phyloP scores from a whole-genome alignment of 2,329 filamentous ascomycete genomes.

The Aspergillus hiratsukae region DNA sequence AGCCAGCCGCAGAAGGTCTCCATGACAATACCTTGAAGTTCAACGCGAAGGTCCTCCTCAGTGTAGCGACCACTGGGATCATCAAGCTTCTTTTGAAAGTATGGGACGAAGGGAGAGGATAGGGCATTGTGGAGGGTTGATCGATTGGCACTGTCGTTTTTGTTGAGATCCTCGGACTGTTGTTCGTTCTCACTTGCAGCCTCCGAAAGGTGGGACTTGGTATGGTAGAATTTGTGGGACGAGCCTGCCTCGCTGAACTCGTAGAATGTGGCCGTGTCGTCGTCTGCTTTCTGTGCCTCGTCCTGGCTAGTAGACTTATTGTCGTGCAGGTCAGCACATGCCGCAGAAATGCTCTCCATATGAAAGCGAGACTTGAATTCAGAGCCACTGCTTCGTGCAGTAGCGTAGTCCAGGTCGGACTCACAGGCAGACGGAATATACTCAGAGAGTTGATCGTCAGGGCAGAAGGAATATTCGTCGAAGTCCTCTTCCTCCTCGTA shows the following conservation, averaged over 20 bases:
- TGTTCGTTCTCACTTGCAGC: neutral
- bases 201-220: neutral
- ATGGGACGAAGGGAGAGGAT: constrained; percentile 17
- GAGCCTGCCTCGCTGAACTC: constrained; percentile 4
- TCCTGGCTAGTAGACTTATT: neutral
- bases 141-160: neutral
- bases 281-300: neutral
- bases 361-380: neutral
- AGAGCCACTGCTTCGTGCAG: neutral
- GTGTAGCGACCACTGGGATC: constrained; percentile 19
- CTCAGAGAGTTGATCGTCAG: neutral
- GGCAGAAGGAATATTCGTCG: neutral
- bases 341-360: neutral
- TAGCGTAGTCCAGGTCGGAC: constrained; percentile 4
- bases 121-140: constrained; percentile 4
- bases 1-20: constrained; percentile 25
- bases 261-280: constrained; percentile 5
- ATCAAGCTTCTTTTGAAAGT: constrained; percentile 23
- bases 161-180: neutral
- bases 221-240: neutral
- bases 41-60: constrained; percentile 18
- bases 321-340: neutral
- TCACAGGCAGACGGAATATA: neutral
- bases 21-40: constrained; percentile 26
- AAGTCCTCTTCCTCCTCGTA: neutral